phyloP scores from a whole-genome alignment of 768 basidiomycete species.

The Phaeotremella fagi region DNA sequence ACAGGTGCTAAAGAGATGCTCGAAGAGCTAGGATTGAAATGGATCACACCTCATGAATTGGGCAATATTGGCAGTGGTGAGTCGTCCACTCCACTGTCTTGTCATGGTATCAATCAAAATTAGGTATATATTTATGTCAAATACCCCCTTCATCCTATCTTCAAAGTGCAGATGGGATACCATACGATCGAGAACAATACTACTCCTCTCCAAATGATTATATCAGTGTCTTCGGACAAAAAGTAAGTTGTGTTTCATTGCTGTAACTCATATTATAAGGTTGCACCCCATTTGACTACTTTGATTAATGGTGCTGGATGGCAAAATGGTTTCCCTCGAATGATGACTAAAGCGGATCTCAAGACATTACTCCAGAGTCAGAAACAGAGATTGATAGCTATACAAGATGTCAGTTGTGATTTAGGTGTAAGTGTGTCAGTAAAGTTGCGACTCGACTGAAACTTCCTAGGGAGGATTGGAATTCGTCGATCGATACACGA shows the following conservation, averaged over 20 bases:
- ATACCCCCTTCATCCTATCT: constrained; percentile 57
- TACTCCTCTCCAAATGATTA: constrained; percentile 67
- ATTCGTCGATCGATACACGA: constrained; percentile 71
- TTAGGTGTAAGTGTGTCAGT: constrained; percentile 55
- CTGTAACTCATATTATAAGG: constrained; percentile 49
- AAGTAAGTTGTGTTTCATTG: constrained; percentile 50
- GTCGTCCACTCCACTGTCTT: not conserved
- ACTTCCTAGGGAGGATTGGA: constrained; percentile 68
- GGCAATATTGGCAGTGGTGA: constrained; percentile 49
- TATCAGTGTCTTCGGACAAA: constrained; percentile 62
- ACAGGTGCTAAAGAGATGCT: constrained; percentile 71
- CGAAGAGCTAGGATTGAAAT: constrained; percentile 62
- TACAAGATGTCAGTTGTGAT: constrained; percentile 88
- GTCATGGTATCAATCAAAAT: not conserved
- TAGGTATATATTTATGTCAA: constrained; percentile 39
- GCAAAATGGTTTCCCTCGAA: constrained; percentile 68
- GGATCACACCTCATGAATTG: constrained; percentile 59
- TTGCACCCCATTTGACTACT: constrained; percentile 78
- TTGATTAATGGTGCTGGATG: constrained; percentile 84
- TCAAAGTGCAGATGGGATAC: constrained; percentile 55
- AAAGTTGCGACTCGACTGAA: not conserved
- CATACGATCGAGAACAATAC: constrained; percentile 65
- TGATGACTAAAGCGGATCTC: constrained; percentile 64
- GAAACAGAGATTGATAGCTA: constrained; percentile 54
- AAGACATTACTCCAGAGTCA: constrained; percentile 52